These are phyloP conservation scores for Boletus reticuloceps DNA, from an alignment of 768 basidiomycete genomes.

Conservation along the genomic window DNA sequence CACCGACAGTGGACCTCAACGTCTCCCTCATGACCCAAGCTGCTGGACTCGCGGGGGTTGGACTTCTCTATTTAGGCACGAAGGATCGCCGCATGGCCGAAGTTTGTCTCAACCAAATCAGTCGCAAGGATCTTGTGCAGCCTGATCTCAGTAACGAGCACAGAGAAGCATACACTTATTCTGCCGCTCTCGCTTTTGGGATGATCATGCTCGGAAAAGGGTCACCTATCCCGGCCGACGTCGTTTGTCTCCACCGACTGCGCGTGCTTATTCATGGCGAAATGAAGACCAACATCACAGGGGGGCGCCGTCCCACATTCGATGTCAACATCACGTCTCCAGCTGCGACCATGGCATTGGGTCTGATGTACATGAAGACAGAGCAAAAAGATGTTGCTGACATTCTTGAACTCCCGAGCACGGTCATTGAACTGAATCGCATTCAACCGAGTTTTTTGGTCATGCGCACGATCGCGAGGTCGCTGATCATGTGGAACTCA, in stretches of 20 bases:
- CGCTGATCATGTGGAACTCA: slow-evolving; percentile 83
- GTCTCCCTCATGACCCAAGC: slow-evolving; percentile 88
- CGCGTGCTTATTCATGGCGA: slow-evolving; percentile 78
- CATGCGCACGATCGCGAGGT: slow-evolving; percentile 71
- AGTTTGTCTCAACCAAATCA: slow-evolving; percentile 82
- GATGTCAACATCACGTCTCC: slow-evolving; percentile 91
- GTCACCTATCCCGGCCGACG: slow-evolving; percentile 71
- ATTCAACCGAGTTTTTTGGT: slow-evolving; percentile 88
- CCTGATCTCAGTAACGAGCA: slow-evolving; percentile 86
- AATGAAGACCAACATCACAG: slow-evolving; percentile 38
- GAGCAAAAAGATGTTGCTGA: slow-evolving; percentile 84
- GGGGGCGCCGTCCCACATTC: slow-evolving; percentile 50
- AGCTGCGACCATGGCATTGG: slow-evolving; percentile 86
- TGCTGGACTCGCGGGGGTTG: slow-evolving; percentile 83
- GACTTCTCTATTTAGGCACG: slow-evolving; percentile 86
- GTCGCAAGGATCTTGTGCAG: slow-evolving; percentile 70
- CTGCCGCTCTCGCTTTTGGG: slow-evolving; percentile 88
- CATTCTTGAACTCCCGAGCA: slow-evolving; percentile 79
- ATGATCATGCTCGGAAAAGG: slow-evolving; percentile 96
- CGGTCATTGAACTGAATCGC: slow-evolving; percentile 73
- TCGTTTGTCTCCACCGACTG: slow-evolving; percentile 63
- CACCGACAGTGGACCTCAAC: slow-evolving; percentile 84
- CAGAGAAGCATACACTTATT: slow-evolving; percentile 88
- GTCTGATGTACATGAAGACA: slow-evolving; percentile 89
- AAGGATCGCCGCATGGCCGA: slow-evolving; percentile 91